A percentile compares a stretch with the other conserved stretches of the same genome.
Conservation (phyloP, 225 moss, liverwort and hornwort species). For the Bryoerythrophyllum caledonicum region DNA sequence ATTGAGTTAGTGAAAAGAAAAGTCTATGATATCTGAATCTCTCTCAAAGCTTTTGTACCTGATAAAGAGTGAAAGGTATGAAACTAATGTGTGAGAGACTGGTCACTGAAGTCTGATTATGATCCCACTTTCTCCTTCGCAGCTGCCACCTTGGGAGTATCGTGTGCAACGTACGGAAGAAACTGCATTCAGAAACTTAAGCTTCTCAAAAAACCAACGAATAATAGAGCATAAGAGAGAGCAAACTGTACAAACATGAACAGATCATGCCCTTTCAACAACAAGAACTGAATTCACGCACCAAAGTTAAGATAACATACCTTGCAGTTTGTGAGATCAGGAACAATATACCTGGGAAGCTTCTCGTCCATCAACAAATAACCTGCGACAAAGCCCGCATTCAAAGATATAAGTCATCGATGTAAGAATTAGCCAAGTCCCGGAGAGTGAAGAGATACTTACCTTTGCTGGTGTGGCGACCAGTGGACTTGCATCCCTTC, state of each 20-base stretch:
- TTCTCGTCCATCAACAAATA: conserved; percentile 69
- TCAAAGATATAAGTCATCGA: not conserved
- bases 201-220: not conserved
- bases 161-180: conserved; percentile 33
- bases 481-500: conserved; percentile 77
- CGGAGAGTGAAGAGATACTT: not conserved
- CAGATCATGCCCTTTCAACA: not conserved
- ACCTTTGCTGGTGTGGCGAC: conserved; percentile 85
- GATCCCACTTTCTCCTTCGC: conserved; percentile 19
- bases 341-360: conserved; percentile 59
- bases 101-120: not conserved
- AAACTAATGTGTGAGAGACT: not conserved
- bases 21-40: not conserved
- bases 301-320: conserved; percentile 21
- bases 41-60: not conserved
- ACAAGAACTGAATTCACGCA: not conserved
- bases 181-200: conserved; percentile 17
- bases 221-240: not conserved
- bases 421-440: not conserved
- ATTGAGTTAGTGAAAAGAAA: conserved; percentile 1
- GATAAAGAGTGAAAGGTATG: not conserved
- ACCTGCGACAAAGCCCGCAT: conserved; percentile 23
- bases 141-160: conserved; percentile 23
- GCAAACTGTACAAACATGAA: not conserved
- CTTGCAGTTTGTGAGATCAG: conserved; percentile 68